Conservation (phyloP, 2,329 filamentous ascomycete genomes). For the Colletotrichum graminicola region DNA sequence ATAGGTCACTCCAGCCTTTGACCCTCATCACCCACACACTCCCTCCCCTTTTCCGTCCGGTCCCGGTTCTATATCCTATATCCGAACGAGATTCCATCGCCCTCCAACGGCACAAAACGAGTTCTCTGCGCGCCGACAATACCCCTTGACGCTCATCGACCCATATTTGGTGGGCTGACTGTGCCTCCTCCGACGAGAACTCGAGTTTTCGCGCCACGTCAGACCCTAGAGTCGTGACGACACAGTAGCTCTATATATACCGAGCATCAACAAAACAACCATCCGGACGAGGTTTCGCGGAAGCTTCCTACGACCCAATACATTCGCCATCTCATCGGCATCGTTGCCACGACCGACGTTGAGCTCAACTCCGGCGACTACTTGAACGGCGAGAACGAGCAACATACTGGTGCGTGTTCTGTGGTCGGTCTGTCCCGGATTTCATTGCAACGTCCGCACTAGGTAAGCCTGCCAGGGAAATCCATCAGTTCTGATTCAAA, state of each 20-base stretch:
- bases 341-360: conserved; percentile 1
- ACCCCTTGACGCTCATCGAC: neutral
- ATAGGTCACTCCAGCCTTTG: conserved; percentile 18
- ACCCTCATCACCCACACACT: conserved; percentile 4
- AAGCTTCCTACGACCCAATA: too few species aligned
- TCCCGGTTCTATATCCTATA: conserved; percentile 17
- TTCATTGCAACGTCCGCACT: conserved; percentile 27
- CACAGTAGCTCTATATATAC: conserved; percentile 21
- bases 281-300: neutral
- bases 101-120: conserved; percentile 12
- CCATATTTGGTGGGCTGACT: conserved; percentile 17
- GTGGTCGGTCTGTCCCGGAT: conserved; percentile 36
- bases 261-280: conserved; percentile 1
- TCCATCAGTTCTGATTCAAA: conserved; percentile 35
- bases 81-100: neutral
- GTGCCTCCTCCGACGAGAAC: conserved; percentile 19
- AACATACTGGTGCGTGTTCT: conserved; percentile 40
- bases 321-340: neutral
- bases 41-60: conserved; percentile 24
- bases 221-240: conserved; percentile 13
- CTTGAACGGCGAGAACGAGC: conserved; percentile 32
- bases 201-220: conserved; percentile 13
- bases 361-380: conserved; percentile 7
- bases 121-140: conserved; percentile 7
- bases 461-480: conserved; percentile 39